Evolutionary conservation across 768 basidiomycete species (phyloP).

Genomic region (Gymnopilus dilepis): DNA sequence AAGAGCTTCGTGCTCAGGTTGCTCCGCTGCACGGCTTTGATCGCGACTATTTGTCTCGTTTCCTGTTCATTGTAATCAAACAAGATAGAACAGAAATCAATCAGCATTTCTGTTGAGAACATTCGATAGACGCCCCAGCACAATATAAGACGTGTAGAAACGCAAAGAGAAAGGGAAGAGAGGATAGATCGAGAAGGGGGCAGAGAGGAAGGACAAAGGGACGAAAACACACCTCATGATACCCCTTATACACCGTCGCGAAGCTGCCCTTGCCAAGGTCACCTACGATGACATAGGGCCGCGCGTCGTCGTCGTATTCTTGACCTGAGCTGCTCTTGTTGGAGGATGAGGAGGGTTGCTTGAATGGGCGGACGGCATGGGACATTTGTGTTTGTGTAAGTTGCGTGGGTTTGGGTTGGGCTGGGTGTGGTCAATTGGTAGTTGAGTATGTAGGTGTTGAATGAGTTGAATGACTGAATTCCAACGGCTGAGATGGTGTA

Average conservation of each 20-base stretch:
- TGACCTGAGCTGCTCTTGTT: conserved; percentile 23
- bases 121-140: no score
- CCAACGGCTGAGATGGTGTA: no score
- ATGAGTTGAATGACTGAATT: no score
- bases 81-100: no score
- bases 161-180: no score
- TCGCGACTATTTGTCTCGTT: conserved; percentile 79
- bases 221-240: conserved; percentile 72
- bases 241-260: conserved; percentile 94
- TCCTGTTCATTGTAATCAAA: conserved; percentile 59
- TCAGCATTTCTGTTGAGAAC: no score
- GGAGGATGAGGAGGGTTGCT: conserved; percentile 19
- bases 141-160: no score
- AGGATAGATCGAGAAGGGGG: no score
- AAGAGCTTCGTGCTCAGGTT: conserved; percentile 91
- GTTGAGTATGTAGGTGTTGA: no score
- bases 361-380: conserved; percentile 27
- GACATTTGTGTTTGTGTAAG: background rate
- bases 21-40: conserved; percentile 92
- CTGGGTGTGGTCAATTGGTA: no score
- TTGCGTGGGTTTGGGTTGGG: background rate
- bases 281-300: conserved; percentile 76
- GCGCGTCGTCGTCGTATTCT: conserved; percentile 69
- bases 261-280: conserved; percentile 93
- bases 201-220: no score